Evolutionary conservation across 2,329 filamentous ascomycete species (phyloP).

Genomic region (Bertia moriformis): DNA sequence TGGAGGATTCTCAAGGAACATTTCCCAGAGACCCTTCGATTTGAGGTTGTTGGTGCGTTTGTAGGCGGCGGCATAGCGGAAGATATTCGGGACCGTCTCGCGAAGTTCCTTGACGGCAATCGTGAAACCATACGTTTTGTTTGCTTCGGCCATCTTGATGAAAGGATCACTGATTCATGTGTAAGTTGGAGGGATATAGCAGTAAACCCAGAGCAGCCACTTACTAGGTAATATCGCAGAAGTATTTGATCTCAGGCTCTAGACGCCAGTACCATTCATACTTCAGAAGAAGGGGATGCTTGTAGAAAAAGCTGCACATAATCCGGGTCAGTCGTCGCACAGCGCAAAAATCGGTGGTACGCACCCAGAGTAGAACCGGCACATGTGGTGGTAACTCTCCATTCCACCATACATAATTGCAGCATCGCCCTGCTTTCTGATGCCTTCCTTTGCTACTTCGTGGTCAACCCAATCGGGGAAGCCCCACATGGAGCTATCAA

Average conservation of each 20-base stretch:
- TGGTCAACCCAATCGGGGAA: slow-evolving; percentile 92
- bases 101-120: slow-evolving; percentile 96
- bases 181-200: background rate
- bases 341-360: slow-evolving; percentile 12
- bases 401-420: slow-evolving; percentile 99
- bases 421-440: slow-evolving; percentile 87
- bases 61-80: slow-evolving; percentile 95
- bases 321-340: background rate
- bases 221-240: slow-evolving; percentile 93
- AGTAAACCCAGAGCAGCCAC: background rate
- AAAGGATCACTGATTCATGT: slow-evolving; percentile 63
- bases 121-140: slow-evolving; percentile 98
- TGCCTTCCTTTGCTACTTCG: slow-evolving; percentile 87
- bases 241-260: slow-evolving; percentile 98
- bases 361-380: slow-evolving; percentile 93
- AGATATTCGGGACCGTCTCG: slow-evolving; percentile 96
- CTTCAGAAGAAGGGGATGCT: slow-evolving; percentile 37
- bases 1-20: slow-evolving; percentile 61
- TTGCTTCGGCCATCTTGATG: slow-evolving; percentile 78
- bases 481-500: slow-evolving; percentile 82
- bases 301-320: slow-evolving; percentile 50
- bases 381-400: slow-evolving; percentile 99
- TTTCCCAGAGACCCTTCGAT: slow-evolving; percentile 91
- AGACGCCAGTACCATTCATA: slow-evolving; percentile 99
- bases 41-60: slow-evolving; percentile 69